A percentile compares a stretch with the other conserved stretches of the same genome.
Conservation (phyloP, 176 grass and related monocot species). For the Bromus sterilis region DNA sequence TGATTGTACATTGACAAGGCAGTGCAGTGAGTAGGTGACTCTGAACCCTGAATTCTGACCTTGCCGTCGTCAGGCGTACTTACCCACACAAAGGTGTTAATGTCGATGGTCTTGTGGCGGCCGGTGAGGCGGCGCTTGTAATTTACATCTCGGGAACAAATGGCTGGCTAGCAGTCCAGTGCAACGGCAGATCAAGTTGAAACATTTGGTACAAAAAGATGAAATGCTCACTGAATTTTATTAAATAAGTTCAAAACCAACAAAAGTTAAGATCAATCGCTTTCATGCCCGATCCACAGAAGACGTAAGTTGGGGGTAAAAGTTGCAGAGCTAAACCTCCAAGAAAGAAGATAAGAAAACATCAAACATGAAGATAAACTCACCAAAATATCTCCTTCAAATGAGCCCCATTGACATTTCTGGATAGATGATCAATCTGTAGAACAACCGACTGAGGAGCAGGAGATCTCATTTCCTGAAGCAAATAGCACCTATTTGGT, state of each 20-base stretch:
- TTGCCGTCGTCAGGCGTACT: no score
- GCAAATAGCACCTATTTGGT: background rate
- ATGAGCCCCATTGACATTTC: slow-evolving; percentile 96
- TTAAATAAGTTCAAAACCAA: background rate
- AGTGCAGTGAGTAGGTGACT: no score
- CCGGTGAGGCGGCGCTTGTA: no score
- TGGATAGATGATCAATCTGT: slow-evolving; percentile 88
- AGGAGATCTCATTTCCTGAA: slow-evolving; percentile 92
- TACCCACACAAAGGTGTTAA: no score
- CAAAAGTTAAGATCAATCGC: background rate
- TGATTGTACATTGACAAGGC: no score
- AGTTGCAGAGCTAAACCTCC: background rate
- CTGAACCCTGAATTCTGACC: no score
- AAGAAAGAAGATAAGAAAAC: background rate
- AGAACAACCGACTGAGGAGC: slow-evolving; percentile 73
- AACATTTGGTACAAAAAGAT: no score
- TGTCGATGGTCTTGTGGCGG: no score
- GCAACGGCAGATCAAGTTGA: no score
- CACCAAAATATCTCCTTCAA: slow-evolving; percentile 98
- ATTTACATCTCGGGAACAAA: no score
- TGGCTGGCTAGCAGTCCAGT: no score
- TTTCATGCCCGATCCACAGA: background rate
- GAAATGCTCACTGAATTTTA: no score
- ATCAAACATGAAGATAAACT: slow-evolving; percentile 16
- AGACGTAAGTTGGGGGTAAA: background rate